Conservation (phyloP, 73 alveolate species). For the Diophrys sp. region DNA sequence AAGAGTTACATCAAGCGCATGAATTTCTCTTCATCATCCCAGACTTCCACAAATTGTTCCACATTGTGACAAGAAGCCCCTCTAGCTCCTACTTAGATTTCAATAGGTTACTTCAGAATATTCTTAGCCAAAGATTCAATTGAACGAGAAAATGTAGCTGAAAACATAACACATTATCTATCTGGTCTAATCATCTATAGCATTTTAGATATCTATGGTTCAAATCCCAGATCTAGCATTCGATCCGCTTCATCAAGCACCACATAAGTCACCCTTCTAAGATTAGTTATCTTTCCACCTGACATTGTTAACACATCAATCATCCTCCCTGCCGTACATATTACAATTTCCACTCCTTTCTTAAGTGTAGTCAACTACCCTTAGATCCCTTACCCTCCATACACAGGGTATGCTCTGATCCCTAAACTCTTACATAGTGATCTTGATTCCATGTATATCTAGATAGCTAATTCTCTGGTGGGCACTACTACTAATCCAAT, state of each 20-base stretch:
- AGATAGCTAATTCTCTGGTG: slow-evolving; percentile 96
- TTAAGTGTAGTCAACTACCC: slow-evolving; percentile 90
- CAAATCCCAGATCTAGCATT: slow-evolving; percentile 99
- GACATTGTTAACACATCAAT: slow-evolving; percentile 92
- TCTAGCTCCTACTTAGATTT: slow-evolving; percentile 93
- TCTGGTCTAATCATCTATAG: slow-evolving; percentile 87
- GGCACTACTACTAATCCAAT: slow-evolving; percentile 97
- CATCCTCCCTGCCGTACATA: slow-evolving; percentile 98
- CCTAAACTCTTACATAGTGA: slow-evolving; percentile 78
- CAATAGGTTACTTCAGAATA: slow-evolving; percentile 77
- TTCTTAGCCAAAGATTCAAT: slow-evolving; percentile 93
- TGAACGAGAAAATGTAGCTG: slow-evolving; percentile 97
- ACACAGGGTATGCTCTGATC: slow-evolving; percentile 83
- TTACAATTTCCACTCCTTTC: slow-evolving; percentile 96
- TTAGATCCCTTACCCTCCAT: slow-evolving; percentile 96
- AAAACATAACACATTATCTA: slow-evolving; percentile 93
- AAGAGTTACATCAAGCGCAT: slow-evolving; percentile 83
- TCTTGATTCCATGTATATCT: slow-evolving; percentile 90
- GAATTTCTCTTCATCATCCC: slow-evolving; percentile 86
- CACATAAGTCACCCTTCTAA: slow-evolving; percentile 92
- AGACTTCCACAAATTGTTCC: slow-evolving; percentile 89
- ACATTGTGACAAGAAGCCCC: slow-evolving; percentile 93
- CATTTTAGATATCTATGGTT: slow-evolving; percentile 92
- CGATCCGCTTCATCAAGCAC: slow-evolving; percentile 99
- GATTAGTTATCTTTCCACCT: slow-evolving; percentile 94